Conservation (phyloP, 176 grass and related monocot species). For the Phyllostachys edulis region DNA sequence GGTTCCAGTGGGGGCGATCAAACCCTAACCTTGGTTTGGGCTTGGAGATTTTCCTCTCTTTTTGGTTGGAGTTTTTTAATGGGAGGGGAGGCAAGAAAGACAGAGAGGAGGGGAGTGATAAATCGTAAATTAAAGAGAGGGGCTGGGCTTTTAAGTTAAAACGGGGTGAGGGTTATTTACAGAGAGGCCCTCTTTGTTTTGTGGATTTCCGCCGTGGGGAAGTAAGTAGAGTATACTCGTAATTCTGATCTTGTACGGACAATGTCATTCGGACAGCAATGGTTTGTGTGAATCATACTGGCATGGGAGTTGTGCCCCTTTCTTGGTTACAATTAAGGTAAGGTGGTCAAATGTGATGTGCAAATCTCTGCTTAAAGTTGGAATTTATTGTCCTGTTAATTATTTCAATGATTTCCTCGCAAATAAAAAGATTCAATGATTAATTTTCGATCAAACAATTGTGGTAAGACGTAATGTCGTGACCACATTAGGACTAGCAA, state of each 20-base stretch:
- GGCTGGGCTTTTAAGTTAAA: not conserved
- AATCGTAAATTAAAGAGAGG: not conserved
- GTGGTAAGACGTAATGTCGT: not conserved
- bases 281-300: not conserved
- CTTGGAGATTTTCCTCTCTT: not conserved
- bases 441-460: not conserved
- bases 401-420: no score
- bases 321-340: not conserved
- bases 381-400: not conserved
- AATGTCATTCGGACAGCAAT: not conserved
- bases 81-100: no score
- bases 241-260: not conserved
- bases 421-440: no score
- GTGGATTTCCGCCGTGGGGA: not conserved
- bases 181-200: rapidly evolving
- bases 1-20: not conserved
- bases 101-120: not conserved
- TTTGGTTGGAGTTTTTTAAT: not conserved
- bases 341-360: not conserved
- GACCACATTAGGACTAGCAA: not conserved
- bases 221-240: no score
- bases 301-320: not conserved
- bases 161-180: not conserved
- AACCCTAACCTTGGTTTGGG: conserved; percentile 25
- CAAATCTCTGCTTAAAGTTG: not conserved